Base-by-base conservation (phyloP, 331 rosid genomes). In the Telfairia occidentalis region DNA sequence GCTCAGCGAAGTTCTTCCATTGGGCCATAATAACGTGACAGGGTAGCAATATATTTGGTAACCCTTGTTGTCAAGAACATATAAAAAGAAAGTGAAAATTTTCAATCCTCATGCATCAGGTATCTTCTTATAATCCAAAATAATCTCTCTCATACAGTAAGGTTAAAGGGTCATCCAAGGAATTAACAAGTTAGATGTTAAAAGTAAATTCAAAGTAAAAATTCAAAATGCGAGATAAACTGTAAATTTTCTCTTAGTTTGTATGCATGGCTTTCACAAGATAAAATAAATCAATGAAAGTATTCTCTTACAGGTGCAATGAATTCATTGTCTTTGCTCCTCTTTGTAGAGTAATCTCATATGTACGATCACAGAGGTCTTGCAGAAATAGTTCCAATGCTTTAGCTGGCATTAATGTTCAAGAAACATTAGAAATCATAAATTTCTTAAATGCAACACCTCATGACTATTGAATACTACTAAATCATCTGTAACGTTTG, bases 281-380 rank as follows among this genome's bases (percentile, higher is more conserved):
- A 5, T 11, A 35, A 48, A 76, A 45, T 1, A 76, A 49, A 4
- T 37, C 2, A 9, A 21, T 16, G 28, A 11, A 49, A 46, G 77
- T 10, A 46, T 69, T 45, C 59, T 82, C 98, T 94, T 90, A 95
- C 99, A 95, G 82, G 86, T 95, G 99, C 93, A 95, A 74, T 59
- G 99, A 76, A 82, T 82, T 95, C 96, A 95, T 88, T 59, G 99
- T 95, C 85, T 95, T 95, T 34, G 99, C 99, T 81, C 97, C 99
- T 83, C 99, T 92, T 77, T 79, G 96, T 70, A 95, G 97, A 49
- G 99, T 95, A 85, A 95, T 85, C 79, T 84, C 96, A 19, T 95
- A 92, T 19, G 99, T 90, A 55, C 86, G 99, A 74, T 92, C 97
- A 83, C 99, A 95, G 21, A 95, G 97, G 80, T 95, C 99, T 92